phyloP scores from a whole-genome alignment of 1,284 basidiomycete genomes.

The Moesziomyces sp. region DNA sequence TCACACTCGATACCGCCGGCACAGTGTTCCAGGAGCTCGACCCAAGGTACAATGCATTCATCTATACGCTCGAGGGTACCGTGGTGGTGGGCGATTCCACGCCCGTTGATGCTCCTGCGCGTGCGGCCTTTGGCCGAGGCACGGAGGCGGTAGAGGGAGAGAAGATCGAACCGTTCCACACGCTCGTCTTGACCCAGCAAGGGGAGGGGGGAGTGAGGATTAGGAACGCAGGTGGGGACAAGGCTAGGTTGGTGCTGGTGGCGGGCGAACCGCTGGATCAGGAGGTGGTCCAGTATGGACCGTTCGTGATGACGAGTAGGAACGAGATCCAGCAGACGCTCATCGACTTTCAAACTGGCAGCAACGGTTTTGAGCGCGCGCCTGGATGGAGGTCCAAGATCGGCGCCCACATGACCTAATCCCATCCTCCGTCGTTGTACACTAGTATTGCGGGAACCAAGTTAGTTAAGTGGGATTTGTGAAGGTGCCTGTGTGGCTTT shows the following conservation, averaged over 20 bases:
- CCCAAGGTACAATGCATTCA: slow-evolving; percentile 69
- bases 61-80: slow-evolving; percentile 67
- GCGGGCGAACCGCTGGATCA: slow-evolving; percentile 91
- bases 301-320: slow-evolving; percentile 79
- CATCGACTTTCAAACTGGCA: slow-evolving; percentile 80
- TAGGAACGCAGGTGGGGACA: slow-evolving; percentile 66
- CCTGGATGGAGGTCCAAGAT: slow-evolving; percentile 77
- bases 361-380: slow-evolving; percentile 91
- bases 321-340: slow-evolving; percentile 86
- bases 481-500: neutral
- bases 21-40: slow-evolving; percentile 86
- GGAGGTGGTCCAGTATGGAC: slow-evolving; percentile 83
- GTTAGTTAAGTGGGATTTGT: slow-evolving; percentile 11
- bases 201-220: slow-evolving; percentile 76
- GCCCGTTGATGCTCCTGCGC: neutral
- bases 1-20: slow-evolving; percentile 76
- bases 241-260: slow-evolving; percentile 69
- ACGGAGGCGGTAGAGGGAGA: slow-evolving; percentile 6
- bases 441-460: too few species aligned
- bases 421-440: neutral
- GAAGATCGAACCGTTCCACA: slow-evolving; percentile 76
- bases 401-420: slow-evolving; percentile 25
- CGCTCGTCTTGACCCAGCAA: slow-evolving; percentile 73
- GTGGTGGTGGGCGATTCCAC: slow-evolving; percentile 73
- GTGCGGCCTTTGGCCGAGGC: slow-evolving; percentile 2